phyloP scores from a whole-genome alignment of 768 basidiomycete genomes.

The Xanthoconium purpureum region DNA sequence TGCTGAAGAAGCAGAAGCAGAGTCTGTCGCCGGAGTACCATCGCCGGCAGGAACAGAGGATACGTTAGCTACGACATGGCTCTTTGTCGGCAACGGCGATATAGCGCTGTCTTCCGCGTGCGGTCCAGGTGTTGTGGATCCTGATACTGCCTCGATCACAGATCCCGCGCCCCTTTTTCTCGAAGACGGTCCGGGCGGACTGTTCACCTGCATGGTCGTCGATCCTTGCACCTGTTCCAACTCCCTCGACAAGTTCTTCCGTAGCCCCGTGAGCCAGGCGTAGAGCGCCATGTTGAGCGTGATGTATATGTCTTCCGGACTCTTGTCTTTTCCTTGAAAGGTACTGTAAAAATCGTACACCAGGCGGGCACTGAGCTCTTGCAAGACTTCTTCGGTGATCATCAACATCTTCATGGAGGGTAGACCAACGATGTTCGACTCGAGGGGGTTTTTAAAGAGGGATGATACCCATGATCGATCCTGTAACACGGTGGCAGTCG shows the following conservation, averaged over 20 bases:
- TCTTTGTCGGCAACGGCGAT: neutral
- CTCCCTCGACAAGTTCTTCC: slow-evolving; percentile 72
- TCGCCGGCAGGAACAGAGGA: slow-evolving; percentile 8
- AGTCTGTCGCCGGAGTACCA: neutral
- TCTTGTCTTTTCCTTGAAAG: slow-evolving; percentile 55
- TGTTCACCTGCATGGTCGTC: slow-evolving; percentile 45
- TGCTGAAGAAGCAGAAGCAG: neutral
- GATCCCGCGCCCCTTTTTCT: slow-evolving; percentile 36
- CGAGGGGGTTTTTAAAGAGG: slow-evolving; percentile 57
- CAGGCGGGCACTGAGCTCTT: slow-evolving; percentile 42
- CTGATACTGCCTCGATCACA: slow-evolving; percentile 8
- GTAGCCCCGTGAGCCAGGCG: slow-evolving; percentile 74
- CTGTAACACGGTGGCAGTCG: slow-evolving; percentile 38
- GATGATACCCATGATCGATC: slow-evolving; percentile 57
- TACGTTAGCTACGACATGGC: slow-evolving; percentile 2
- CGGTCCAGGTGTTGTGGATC: neutral
- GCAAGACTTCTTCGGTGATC: slow-evolving; percentile 60
- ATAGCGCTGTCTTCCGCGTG: slow-evolving; percentile 9
- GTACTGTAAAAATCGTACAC: slow-evolving; percentile 71
- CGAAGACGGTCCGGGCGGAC: slow-evolving; percentile 29
- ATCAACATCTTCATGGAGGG: slow-evolving; percentile 83
- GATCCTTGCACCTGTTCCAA: slow-evolving; percentile 69
- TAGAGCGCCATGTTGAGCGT: slow-evolving; percentile 80
- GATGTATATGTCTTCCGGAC: slow-evolving; percentile 78
- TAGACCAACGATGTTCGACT: slow-evolving; percentile 75